Evolutionary conservation across 768 basidiomycete genomes (phyloP), one percentile per base, ranked within the genome.

Genomic region (Russula brevipes): DNA sequence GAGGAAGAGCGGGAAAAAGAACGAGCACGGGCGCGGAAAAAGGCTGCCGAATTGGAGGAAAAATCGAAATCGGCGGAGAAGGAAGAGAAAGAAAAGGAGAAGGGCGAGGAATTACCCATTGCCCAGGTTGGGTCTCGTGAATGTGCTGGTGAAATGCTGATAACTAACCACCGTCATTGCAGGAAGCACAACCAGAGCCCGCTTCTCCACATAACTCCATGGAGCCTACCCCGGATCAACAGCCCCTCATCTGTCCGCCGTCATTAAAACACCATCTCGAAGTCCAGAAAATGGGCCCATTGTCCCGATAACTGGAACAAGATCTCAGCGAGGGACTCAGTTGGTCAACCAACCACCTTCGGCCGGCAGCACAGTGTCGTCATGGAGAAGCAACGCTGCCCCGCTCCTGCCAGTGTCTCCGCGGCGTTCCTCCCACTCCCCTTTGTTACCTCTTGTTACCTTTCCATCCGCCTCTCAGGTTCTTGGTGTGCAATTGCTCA

Each of bases 1-100:
- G 94, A 95, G 71, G 87, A 85, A 64, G 87, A 89, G 67, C 81
- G 92, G 16, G 86, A 91, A 70, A 86, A 83, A 52, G 87, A 88
- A 72, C 83, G 84, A 68, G 91, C 94, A 69, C 80, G 93, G 16
- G 94, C 93, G 14, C 80, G 83, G 64, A 82, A 76, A 74, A 96
- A 94, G 73, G 92, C 90, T 33, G 81, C 79, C 11, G 88, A 89
- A 71, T 72, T 91, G 30, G 89, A 90, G 74, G 87, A 80, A 59
- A 84, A 78, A 70, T 82, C 88, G 71, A 84, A 82, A 64, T 76
- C 75, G 9, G 35, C 47, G n/a, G 53, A 57, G 56, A 30, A 30
- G 16, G 50, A 46, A 7, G 7, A 16, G 9, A 16, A 24, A 24
- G 53, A 57, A 52, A 30, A 30, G 16, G 50, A 46, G 7, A 11